Percentiles rank a stretch among this genome's conserved stretches.
Evolutionary conservation across 352 stramenopile species (phyloP).

Genomic region (Phytophthora fragariae): DNA sequence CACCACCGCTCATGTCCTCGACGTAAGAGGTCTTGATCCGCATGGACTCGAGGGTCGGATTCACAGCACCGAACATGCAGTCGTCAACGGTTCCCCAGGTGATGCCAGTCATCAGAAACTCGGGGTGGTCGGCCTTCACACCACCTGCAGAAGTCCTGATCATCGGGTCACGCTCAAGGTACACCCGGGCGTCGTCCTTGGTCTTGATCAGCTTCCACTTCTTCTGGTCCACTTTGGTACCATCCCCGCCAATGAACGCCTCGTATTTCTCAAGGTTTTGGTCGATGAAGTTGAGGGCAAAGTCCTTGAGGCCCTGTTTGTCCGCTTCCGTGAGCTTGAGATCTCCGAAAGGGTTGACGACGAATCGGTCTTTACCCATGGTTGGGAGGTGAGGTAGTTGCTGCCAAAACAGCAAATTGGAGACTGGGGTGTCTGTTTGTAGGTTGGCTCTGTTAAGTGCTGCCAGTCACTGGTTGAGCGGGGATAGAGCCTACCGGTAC

Average conservation of each 20-base stretch:
- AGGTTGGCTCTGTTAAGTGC: not conserved
- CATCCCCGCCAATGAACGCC: slow-evolving; percentile 27
- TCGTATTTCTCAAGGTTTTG: slow-evolving; percentile 52
- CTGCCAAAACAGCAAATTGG: slow-evolving; percentile 23
- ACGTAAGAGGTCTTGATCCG: slow-evolving; percentile 54
- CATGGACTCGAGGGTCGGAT: slow-evolving; percentile 48
- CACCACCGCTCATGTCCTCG: slow-evolving; percentile 51
- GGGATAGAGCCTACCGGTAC: not conserved
- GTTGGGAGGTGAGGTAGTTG: slow-evolving; percentile 5
- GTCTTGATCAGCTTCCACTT: slow-evolving; percentile 50
- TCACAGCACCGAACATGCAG: slow-evolving; percentile 51
- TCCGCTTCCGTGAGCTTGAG: slow-evolving; percentile 28
- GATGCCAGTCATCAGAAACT: slow-evolving; percentile 41
- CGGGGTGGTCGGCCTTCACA: slow-evolving; percentile 19
- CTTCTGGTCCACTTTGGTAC: slow-evolving; percentile 37
- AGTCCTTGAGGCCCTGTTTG: slow-evolving; percentile 28
- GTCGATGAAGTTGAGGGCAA: slow-evolving; percentile 40
- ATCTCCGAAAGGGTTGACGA: slow-evolving; percentile 38
- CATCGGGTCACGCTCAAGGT: slow-evolving; percentile 34
- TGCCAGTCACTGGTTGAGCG: not conserved
- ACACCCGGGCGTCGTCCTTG: slow-evolving; percentile 36
- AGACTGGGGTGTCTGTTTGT: not conserved
- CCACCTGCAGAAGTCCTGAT: slow-evolving; percentile 7
- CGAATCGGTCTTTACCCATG: slow-evolving; percentile 45
- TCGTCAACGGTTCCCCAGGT: slow-evolving; percentile 50